Percentiles rank a stretch among this genome's conserved stretches.
These are phyloP conservation scores for Colletotrichum sp. DNA, from an alignment of 2,329 filamentous ascomycete genomes.

Conservation along the genomic window DNA sequence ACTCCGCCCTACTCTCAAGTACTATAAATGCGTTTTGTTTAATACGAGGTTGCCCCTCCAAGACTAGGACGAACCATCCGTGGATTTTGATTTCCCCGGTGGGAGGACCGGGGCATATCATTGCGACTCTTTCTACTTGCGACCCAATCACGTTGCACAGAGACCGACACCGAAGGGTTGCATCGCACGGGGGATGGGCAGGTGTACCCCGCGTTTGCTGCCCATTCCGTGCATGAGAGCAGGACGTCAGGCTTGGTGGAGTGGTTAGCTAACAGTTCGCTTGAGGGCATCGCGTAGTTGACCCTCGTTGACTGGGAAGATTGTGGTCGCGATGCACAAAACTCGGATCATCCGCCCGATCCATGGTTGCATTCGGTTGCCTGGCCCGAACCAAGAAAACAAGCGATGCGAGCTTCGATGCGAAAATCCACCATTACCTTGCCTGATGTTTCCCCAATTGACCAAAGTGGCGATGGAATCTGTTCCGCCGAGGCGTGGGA, in stretches of 20 bases:
- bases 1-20: neutral
- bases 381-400: neutral
- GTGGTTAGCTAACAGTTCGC: neutral
- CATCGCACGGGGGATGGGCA: neutral
- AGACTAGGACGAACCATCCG: neutral
- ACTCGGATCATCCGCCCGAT: neutral
- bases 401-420: neutral
- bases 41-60: neutral
- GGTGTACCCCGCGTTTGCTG: neutral
- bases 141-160: neutral
- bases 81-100: slow-evolving; percentile 1
- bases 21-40: neutral
- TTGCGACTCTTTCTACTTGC: neutral
- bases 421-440: neutral
- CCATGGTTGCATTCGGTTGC: neutral
- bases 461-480: neutral
- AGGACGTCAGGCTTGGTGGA: neutral
- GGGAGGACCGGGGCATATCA: neutral
- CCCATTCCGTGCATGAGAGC: neutral
- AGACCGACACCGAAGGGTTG: neutral
- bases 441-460: neutral
- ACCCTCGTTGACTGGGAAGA: neutral
- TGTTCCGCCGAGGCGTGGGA: neutral
- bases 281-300: neutral
- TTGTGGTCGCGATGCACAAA: neutral